phyloP scores from a whole-genome alignment of 441 rosid species.

The Viola pubescens region DNA sequence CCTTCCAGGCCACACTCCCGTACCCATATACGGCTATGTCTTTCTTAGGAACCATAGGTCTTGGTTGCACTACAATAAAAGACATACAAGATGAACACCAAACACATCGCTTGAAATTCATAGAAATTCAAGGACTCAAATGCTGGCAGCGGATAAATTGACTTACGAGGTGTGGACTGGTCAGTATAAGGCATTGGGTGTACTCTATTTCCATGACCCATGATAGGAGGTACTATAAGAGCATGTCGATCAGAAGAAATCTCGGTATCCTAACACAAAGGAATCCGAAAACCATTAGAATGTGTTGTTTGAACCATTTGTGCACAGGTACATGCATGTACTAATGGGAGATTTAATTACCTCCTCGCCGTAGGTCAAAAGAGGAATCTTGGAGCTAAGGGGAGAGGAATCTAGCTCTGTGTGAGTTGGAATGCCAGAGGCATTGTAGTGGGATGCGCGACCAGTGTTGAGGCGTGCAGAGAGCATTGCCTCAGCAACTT shows the following conservation, averaged over 20 bases:
- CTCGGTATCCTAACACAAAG: conserved; percentile 40
- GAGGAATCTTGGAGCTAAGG: conserved; percentile 39
- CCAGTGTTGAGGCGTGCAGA: conserved; percentile 38
- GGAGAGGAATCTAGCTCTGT: conserved; percentile 44
- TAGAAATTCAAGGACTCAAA: conserved; percentile 2
- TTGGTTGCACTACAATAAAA: conserved; percentile 54
- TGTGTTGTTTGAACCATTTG: background rate
- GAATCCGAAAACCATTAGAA: background rate
- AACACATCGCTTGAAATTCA: background rate
- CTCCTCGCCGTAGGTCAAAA: conserved; percentile 56
- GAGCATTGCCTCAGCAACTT: conserved; percentile 39
- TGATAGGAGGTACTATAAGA: conserved; percentile 50
- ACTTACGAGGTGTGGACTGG: conserved; percentile 47
- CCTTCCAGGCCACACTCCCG: conserved; percentile 97
- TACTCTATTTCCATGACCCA: conserved; percentile 28
- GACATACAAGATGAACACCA: conserved; percentile 9
- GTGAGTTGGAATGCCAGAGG: conserved; percentile 33
- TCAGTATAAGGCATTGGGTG: conserved; percentile 52
- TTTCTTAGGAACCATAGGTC: conserved; percentile 84
- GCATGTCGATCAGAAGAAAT: conserved; percentile 59
- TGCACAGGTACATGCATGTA: background rate
- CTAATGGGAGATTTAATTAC: conserved; percentile 23
- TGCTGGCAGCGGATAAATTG: conserved; percentile 8
- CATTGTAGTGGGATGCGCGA: conserved; percentile 26
- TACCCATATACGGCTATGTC: conserved; percentile 88